These are phyloP conservation scores for Rhodotorula kratochvilovae DNA, from an alignment of 768 basidiomycete species.

Conservation along the genomic window DNA sequence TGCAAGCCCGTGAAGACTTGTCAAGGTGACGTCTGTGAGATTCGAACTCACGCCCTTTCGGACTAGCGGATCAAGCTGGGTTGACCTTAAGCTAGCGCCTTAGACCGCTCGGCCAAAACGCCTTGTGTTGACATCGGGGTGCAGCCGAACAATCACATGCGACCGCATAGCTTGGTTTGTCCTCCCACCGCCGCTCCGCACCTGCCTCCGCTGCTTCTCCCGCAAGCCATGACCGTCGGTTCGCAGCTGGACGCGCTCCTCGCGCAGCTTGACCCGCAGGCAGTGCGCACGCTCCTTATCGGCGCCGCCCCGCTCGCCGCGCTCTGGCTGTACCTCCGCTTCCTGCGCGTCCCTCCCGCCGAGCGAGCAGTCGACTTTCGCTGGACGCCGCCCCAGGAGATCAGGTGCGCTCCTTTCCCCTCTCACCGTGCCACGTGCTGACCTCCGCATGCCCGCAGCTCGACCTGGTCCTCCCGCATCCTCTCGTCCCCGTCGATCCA, in stretches of 20 bases:
- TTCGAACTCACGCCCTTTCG: constrained; percentile 38
- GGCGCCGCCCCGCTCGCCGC: constrained; percentile 2
- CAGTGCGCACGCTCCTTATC: background rate
- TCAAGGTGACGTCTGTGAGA: constrained; percentile 35
- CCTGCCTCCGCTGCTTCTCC: no score
- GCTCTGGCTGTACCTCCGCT: constrained; percentile 6
- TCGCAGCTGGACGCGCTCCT: constrained; percentile 11
- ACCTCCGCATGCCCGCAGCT: constrained; percentile 48
- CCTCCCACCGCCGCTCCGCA: no score
- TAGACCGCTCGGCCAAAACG: constrained; percentile 43
- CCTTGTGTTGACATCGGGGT: no score
- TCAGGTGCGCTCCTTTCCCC: constrained; percentile 10
- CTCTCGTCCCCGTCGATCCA: constrained; percentile 61
- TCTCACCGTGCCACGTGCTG: background rate
- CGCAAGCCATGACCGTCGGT: constrained; percentile 17
- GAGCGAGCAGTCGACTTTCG: constrained; percentile 60
- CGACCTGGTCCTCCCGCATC: constrained; percentile 57
- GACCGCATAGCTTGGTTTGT: no score
- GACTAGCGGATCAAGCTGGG: constrained; percentile 19
- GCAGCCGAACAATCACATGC: no score
- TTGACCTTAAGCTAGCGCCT: constrained; percentile 42
- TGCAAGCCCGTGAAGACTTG: no score
- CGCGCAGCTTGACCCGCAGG: background rate
- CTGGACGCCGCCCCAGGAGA: constrained; percentile 59
- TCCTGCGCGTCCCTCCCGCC: constrained; percentile 4